Percentiles rank a stretch among this genome's conserved stretches.
phyloP scores from a whole-genome alignment of 148 eudicot genomes.

The Linanthus parryae region DNA sequence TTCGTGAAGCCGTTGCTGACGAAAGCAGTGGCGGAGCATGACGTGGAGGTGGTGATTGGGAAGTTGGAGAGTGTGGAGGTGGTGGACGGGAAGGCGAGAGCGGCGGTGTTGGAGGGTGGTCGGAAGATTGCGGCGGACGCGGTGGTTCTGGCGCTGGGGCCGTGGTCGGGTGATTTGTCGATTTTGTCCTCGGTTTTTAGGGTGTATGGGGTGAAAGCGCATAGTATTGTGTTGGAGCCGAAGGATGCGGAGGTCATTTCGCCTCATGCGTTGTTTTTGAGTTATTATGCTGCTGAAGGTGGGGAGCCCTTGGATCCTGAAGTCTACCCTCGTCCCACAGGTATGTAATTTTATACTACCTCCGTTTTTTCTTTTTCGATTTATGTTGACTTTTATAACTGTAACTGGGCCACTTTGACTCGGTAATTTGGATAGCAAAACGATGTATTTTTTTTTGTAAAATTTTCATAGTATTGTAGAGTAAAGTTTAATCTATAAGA shows the following conservation, averaged over 20 bases:
- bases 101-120: conserved; percentile 56
- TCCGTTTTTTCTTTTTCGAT: no score
- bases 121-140: conserved; percentile 48
- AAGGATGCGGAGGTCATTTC: conserved; percentile 44
- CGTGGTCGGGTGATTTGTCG: conserved; percentile 55
- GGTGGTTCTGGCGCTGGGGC: conserved; percentile 86
- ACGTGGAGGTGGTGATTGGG: conserved; percentile 67
- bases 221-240: conserved; percentile 78
- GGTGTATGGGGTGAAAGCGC: conserved; percentile 77
- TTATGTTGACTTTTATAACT: no score
- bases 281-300: conserved; percentile 44
- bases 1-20: conserved; percentile 52
- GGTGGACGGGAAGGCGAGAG: conserved; percentile 23
- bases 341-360: no score
- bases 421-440: no score
- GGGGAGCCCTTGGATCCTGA: conserved; percentile 73
- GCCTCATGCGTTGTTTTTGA: conserved; percentile 67
- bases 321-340: conserved; percentile 86
- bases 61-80: conserved; percentile 45
- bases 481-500: no score
- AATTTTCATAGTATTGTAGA: no score
- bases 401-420: no score
- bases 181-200: conserved; percentile 47
- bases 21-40: conserved; percentile 57
- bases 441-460: no score